Conservation (phyloP, 495 filamentous ascomycete genomes). For the Podospora pseudoanserina region DNA sequence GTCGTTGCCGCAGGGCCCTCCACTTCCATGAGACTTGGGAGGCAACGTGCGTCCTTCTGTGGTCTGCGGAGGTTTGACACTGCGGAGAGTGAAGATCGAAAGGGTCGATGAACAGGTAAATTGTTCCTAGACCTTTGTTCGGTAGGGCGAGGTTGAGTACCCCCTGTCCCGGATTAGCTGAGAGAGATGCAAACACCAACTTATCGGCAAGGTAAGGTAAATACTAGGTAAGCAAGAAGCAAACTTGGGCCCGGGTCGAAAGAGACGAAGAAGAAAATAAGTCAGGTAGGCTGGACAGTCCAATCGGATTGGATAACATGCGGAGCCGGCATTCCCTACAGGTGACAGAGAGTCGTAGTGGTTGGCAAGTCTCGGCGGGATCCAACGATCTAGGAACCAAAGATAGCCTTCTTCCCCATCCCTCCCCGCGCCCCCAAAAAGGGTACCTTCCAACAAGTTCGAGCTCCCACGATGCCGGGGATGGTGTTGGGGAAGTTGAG, state of each 20-base stretch:
- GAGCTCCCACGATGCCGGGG: not conserved
- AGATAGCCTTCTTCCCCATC: not conserved
- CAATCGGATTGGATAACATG: not conserved
- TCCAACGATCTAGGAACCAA: not conserved
- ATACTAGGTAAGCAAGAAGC: not conserved
- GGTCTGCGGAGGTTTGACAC: not conserved
- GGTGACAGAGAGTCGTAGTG: not conserved
- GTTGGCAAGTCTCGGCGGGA: not conserved
- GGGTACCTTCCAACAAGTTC: not conserved
- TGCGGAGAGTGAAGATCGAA: not conserved
- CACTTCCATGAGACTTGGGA: not conserved
- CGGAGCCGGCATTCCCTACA: not conserved
- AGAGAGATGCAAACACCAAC: not conserved
- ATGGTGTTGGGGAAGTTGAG: slow-evolving; percentile 3
- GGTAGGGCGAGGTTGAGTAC: not conserved
- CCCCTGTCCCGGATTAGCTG: not conserved
- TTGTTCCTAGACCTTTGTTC: slow-evolving; percentile 1
- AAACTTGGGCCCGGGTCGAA: not conserved
- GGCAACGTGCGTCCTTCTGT: not conserved
- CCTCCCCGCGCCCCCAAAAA: too few species aligned
- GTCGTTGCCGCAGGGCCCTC: not conserved
- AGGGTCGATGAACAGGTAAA: not conserved
- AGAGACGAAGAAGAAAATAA: not conserved
- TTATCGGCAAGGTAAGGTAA: not conserved
- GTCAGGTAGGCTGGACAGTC: too few species aligned